phyloP scores from a whole-genome alignment of 202 grass and related monocot genomes.

The Bolboschoenoplectus hybrid region DNA sequence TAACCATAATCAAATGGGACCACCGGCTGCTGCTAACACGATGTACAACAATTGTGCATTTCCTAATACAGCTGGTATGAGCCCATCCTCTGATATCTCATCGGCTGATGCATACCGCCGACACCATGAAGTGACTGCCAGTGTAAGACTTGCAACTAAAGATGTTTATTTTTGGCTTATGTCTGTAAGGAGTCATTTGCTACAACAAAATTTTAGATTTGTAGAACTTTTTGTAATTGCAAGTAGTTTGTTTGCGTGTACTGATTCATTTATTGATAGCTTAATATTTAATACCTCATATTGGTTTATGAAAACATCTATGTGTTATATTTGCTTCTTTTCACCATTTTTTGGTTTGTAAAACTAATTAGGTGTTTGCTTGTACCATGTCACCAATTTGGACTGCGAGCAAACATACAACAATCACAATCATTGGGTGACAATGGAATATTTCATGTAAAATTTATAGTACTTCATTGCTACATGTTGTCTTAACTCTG shows the following conservation, averaged over 20 bases:
- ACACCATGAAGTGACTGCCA: constrained; percentile 92
- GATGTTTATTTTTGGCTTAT: constrained; percentile 22
- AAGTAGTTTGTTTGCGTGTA: constrained; percentile 34
- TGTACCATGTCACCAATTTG: neutral
- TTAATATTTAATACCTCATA: constrained; percentile 36
- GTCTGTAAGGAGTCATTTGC: constrained; percentile 28
- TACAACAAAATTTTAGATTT: neutral
- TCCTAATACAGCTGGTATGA: constrained; percentile 52
- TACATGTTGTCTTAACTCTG: constrained; percentile 26
- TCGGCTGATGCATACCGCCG: constrained; percentile 83
- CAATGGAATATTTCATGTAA: neutral
- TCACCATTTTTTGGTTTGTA: neutral
- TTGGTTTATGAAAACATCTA: constrained; percentile 19
- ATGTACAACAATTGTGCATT: constrained; percentile 54
- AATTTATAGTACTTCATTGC: constrained; percentile 36
- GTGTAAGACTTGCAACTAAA: constrained; percentile 53
- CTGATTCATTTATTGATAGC: constrained; percentile 15
- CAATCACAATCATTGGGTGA: neutral
- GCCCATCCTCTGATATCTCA: constrained; percentile 48
- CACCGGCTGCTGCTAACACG: constrained; percentile 42
- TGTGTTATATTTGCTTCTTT: constrained; percentile 13
- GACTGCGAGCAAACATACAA: neutral
- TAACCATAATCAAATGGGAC: constrained; percentile 51
- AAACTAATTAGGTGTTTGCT: constrained; percentile 32
- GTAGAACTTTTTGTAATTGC: neutral